Base-by-base conservation (phyloP, 768 basidiomycete species). In the Lactarius vividus region DNA sequence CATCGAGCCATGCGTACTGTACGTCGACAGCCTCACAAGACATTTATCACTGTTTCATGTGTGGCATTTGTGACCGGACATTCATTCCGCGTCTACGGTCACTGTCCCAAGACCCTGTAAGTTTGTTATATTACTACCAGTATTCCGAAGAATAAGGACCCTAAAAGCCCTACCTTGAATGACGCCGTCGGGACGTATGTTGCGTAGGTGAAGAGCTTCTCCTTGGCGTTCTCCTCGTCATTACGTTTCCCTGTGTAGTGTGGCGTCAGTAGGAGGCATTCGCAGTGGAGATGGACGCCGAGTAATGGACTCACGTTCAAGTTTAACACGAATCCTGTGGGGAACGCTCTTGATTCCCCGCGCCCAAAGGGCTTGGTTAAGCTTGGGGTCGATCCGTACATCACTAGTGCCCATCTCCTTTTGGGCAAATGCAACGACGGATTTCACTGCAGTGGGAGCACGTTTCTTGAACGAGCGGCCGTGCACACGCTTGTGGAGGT, bases 211-310 rank as follows among this genome's bases (percentile, higher is more conserved):
- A 81, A 98, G 63, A 97, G 89, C 82, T 96, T 97, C 84, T 96
- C 96, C 82, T 96, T 97, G 65, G 97, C 96, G 73, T 89, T 91
- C 83, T 99, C 96, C 73, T 98, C 96, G 79, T 99, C 96, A 78
- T 98, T 98, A 74, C 97, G 92, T 83, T 96, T 96, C 74, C 96
- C 92, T 95, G 72, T 2, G 74, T 18, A 33, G 26, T 39, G 29
- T 39, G 35, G 11, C 3, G 18, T 59, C 18, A 53, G 53, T 29
- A 55, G 54, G 31, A 37, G 29, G 23, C 28, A 11, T 23, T 31
- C 40, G 40, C 44, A 26, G 15, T n/a, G 13, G 39, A 42, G 42
- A 39, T 29, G n/a, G 29, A 53, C 56, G 42, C 8, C 37, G 28
- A 53, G 35, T 49, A 8, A 33, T 23, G 15, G 40, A 85, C 88